Conservation (phyloP, 345 rosid species). For the Salix caprea region DNA sequence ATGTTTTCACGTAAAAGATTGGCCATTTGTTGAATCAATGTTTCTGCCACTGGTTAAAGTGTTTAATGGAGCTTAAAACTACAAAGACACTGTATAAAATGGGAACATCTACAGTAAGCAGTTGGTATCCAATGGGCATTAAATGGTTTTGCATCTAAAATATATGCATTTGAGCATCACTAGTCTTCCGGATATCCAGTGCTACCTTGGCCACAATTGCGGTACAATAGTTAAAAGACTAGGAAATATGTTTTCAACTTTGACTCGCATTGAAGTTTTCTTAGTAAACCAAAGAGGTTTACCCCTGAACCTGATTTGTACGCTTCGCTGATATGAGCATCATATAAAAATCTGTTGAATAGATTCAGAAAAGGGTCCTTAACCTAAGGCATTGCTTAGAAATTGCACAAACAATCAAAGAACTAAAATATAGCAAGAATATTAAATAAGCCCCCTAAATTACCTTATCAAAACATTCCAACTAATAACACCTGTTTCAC, state of each 20-base stretch:
- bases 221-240: not conserved
- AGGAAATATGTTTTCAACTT: not conserved
- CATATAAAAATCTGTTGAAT: not conserved
- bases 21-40: not conserved
- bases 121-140: not conserved
- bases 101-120: not conserved
- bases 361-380: not conserved
- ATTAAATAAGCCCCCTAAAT: not conserved
- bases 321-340: not conserved
- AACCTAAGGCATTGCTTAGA: not conserved
- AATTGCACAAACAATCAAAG: not conserved
- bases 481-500: conserved; percentile 91
- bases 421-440: not conserved
- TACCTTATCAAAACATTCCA: conserved; percentile 76
- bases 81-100: not conserved
- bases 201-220: not conserved
- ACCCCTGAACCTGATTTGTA: not conserved
- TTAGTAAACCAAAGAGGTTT: not conserved
- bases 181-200: not conserved
- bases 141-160: not conserved
- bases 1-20: not conserved
- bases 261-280: not conserved
- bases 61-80: not conserved
- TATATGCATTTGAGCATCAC: not conserved
- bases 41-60: not conserved